Evolutionary conservation across 2,329 filamentous ascomycete species (phyloP).

Genomic region (Xylariaceae sp.): DNA sequence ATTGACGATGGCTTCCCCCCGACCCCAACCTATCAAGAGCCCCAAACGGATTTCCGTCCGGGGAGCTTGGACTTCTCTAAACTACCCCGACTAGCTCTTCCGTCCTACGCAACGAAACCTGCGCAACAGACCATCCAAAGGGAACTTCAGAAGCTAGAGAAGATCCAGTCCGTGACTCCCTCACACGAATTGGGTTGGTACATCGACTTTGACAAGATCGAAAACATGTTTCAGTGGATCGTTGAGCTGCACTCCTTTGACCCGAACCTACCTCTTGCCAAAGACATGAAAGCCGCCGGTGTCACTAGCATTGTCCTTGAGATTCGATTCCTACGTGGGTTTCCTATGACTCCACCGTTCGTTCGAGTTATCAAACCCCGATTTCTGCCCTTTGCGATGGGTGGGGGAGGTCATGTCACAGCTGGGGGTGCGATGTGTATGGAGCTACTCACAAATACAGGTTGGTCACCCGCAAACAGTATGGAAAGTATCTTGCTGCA

Average conservation of each 20-base stretch:
- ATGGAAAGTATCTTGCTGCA: slow-evolving; percentile 84
- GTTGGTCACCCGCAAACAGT: slow-evolving; percentile 76
- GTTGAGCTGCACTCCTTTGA: slow-evolving; percentile 89
- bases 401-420: slow-evolving; percentile 88
- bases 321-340: slow-evolving; percentile 78
- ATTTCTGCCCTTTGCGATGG: slow-evolving; percentile 72
- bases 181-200: slow-evolving; percentile 81
- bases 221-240: slow-evolving; percentile 89
- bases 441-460: slow-evolving; percentile 82
- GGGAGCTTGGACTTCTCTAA: slow-evolving; percentile 67
- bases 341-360: slow-evolving; percentile 82
- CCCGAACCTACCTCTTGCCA: slow-evolving; percentile 67
- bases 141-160: slow-evolving; percentile 69
- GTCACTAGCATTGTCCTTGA: slow-evolving; percentile 78
- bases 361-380: slow-evolving; percentile 82
- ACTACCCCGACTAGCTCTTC: slow-evolving; percentile 70
- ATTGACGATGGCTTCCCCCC: slow-evolving; percentile 1
- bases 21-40: slow-evolving; percentile 20
- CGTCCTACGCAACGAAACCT: slow-evolving; percentile 66
- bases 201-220: slow-evolving; percentile 70
- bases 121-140: slow-evolving; percentile 69
- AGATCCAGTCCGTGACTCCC: slow-evolving; percentile 66
- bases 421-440: slow-evolving; percentile 83
- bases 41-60: slow-evolving; percentile 63
- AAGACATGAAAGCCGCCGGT: slow-evolving; percentile 71